Evolutionary conservation across 495 filamentous ascomycete genomes (phyloP).

Genomic region (Neurospora sp.): DNA sequence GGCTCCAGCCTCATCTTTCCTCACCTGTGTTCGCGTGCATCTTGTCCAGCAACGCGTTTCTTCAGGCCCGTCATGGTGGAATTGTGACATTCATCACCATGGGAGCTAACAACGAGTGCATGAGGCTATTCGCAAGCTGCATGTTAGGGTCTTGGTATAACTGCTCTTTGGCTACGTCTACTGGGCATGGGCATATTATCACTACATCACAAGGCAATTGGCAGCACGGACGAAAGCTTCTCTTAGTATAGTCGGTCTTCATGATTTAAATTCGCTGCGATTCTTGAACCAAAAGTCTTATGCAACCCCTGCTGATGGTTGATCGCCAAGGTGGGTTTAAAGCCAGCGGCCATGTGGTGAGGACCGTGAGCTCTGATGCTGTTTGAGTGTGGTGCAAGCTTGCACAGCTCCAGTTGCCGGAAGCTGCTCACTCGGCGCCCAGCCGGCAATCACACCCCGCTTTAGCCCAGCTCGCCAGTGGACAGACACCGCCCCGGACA

Average conservation of each 20-base stretch:
- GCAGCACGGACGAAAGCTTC: not conserved
- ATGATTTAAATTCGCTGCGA: not conserved
- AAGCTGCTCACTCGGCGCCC: not conserved
- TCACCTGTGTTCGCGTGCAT: not conserved
- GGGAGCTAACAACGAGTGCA: not conserved
- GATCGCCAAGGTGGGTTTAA: not conserved
- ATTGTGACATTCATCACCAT: not conserved
- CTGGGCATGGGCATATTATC: not conserved
- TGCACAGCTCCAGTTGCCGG: not conserved
- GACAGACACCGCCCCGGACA: not conserved
- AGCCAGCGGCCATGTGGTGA: not conserved
- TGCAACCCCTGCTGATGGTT: not conserved
- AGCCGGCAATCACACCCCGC: not conserved
- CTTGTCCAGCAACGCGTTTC: not conserved
- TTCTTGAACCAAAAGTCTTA: not conserved
- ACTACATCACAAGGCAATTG: not conserved
- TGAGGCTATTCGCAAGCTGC: not conserved
- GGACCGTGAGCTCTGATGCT: not conserved
- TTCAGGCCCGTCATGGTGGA: not conserved
- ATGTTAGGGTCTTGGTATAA: not conserved
- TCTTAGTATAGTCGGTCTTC: not conserved
- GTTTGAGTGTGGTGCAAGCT: not conserved
- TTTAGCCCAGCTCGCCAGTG: not conserved
- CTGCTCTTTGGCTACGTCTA: not conserved
- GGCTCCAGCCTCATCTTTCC: not conserved